Conservation (phyloP, 78 protist species). For the Anaeramoeba flamelloides region DNA sequence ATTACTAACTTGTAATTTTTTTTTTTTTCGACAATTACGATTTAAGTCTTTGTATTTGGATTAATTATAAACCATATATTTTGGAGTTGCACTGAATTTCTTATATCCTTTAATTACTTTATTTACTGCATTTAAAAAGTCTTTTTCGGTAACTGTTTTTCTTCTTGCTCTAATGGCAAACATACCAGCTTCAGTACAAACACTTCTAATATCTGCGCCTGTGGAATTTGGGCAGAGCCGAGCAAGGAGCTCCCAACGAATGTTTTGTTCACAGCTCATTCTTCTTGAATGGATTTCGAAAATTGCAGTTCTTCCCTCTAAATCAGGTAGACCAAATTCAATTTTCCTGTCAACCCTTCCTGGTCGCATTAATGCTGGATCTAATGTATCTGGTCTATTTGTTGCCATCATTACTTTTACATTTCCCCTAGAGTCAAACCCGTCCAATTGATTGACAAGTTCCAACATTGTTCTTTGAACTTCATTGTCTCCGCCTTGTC, state of each 20-base stretch:
- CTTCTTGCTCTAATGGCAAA: conserved; percentile 64
- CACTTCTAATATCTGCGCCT: conserved; percentile 20
- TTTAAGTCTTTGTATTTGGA: too few relatives aligned
- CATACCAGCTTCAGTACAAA: conserved; percentile 76
- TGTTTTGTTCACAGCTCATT: conserved; percentile 70
- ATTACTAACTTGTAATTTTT: too few relatives aligned
- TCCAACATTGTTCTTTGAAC: conserved; percentile 99
- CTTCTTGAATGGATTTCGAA: conserved; percentile 68
- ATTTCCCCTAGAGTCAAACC: conserved; percentile 97
- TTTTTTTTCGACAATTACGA: too few relatives aligned
- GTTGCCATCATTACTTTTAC: conserved; percentile 98
- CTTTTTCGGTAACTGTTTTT: conserved; percentile 82
- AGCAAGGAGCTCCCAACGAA: conserved; percentile 94
- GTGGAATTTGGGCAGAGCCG: conserved; percentile 96
- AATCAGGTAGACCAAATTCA: conserved; percentile 91
- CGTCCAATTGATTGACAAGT: conserved; percentile 96
- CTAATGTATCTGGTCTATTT: conserved; percentile 91
- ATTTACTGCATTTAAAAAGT: conserved; percentile 90
- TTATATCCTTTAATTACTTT: conserved; percentile 96
- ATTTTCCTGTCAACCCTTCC: conserved; percentile 93
- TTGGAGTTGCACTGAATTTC: conserved; percentile 95
- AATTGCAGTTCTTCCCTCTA: conserved; percentile 80
- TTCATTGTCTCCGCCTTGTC: conserved; percentile 91
- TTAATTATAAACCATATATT: conserved; percentile 85
- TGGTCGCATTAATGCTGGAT: conserved; percentile 96